Percentiles rank a stretch among this genome's conserved stretches.
Conservation (phyloP, 2,329 filamentous ascomycete genomes). For the Curvularia verruculosa region DNA sequence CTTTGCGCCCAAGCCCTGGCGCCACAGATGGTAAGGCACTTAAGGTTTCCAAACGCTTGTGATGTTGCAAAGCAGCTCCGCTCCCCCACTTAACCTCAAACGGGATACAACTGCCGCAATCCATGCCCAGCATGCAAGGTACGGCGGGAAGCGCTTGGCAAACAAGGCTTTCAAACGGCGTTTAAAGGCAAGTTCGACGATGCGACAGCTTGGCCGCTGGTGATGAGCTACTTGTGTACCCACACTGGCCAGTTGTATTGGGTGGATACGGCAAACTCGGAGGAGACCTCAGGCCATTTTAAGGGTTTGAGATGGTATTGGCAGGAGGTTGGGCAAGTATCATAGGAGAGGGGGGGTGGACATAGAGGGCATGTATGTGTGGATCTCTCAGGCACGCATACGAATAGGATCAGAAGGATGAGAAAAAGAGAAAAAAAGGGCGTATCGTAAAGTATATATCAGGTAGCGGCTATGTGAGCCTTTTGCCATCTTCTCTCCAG, state of each 20-base stretch:
- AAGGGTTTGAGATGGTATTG: conserved; percentile 7
- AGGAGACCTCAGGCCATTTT: conserved; percentile 9
- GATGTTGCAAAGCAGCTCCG: conserved; percentile 26
- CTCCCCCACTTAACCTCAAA: conserved; percentile 36
- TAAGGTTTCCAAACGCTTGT: conserved; percentile 37
- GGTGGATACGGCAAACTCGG: conserved; percentile 20
- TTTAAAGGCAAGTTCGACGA: conserved; percentile 7
- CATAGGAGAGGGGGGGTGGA: not conserved
- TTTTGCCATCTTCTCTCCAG: not conserved
- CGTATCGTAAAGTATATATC: not conserved
- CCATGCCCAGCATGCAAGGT: conserved; percentile 6
- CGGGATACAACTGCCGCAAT: conserved; percentile 21
- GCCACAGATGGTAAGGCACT: conserved; percentile 23
- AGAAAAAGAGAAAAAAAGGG: not conserved
- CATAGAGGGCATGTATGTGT: conserved; percentile 4
- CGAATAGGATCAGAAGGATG: not conserved
- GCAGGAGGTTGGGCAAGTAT: not conserved
- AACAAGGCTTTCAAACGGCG: conserved; percentile 26
- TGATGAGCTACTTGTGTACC: conserved; percentile 6
- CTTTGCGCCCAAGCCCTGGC: conserved; percentile 3
- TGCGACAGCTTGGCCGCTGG: conserved; percentile 25
- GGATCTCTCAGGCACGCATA: not conserved
- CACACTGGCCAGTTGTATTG: conserved; percentile 20
- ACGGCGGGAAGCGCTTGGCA: conserved; percentile 10
- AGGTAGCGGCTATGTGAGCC: conserved; percentile 5